These are phyloP conservation scores for Citrus australasica DNA, from an alignment of 345 rosid species.

Conservation along the genomic window DNA sequence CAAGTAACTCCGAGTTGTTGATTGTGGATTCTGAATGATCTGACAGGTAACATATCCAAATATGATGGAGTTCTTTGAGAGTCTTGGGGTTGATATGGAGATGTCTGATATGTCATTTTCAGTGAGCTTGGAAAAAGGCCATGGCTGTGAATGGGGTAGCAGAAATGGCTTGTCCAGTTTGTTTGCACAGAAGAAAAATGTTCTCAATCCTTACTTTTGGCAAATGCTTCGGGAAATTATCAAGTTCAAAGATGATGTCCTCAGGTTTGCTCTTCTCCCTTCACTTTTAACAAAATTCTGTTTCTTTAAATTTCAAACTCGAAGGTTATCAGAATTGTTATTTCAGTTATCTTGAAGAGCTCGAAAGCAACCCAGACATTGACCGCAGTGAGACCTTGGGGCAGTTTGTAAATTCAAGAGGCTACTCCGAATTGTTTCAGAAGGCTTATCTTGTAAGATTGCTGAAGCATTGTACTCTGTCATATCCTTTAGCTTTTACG, in stretches of 20 bases:
- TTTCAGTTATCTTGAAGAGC: constrained; percentile 55
- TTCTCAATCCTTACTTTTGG: too few species aligned
- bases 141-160: too few species aligned
- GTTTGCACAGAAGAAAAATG: too few species aligned
- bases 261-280: constrained; percentile 25
- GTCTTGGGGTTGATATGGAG: constrained; percentile 32
- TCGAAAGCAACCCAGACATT: constrained; percentile 61
- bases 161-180: too few species aligned
- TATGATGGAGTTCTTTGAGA: constrained; percentile 88
- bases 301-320: not conserved
- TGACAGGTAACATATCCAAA: constrained; percentile 88
- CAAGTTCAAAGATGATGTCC: not conserved
- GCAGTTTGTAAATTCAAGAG: constrained; percentile 52
- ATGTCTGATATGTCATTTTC: too few species aligned
- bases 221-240: too few species aligned
- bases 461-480: not conserved
- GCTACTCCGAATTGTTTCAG: constrained; percentile 80
- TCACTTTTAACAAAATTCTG: too few species aligned
- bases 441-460: constrained; percentile 76
- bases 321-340: not conserved
- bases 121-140: too few species aligned
- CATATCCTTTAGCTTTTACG: not conserved
- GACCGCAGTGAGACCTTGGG: constrained; percentile 69
- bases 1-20: not conserved
- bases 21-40: not conserved